Conservation (phyloP, 169 alveolate species). For the Perkinsus marinus region DNA sequence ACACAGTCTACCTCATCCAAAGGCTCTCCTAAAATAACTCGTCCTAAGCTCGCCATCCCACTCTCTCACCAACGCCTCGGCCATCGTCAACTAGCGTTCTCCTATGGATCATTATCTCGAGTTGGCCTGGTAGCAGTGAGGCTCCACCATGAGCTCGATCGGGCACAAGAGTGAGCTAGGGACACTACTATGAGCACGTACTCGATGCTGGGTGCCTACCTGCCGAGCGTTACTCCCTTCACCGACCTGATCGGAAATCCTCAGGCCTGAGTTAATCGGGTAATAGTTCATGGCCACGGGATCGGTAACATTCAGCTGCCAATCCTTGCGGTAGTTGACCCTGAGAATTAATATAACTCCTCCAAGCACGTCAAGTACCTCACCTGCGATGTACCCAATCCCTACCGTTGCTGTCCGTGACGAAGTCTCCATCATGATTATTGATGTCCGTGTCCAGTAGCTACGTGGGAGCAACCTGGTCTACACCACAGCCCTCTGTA, state of each 20-base stretch:
- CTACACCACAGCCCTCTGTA: constrained; percentile 8
- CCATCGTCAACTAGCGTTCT: constrained; percentile 34
- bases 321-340: constrained; percentile 29
- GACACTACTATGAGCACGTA: too few relatives aligned
- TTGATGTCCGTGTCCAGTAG: neutral
- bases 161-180: constrained; percentile 21
- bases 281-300: constrained; percentile 36
- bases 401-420: constrained; percentile 47
- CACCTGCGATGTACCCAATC: constrained; percentile 32
- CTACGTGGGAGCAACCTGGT: neutral
- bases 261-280: constrained; percentile 34
- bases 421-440: constrained; percentile 23
- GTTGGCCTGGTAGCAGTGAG: constrained; percentile 27
- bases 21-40: neutral
- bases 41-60: neutral
- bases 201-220: too few relatives aligned
- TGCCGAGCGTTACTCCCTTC: neutral
- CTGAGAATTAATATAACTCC: neutral
- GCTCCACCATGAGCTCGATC: constrained; percentile 49
- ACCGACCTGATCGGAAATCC: constrained; percentile 10
- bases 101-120: constrained; percentile 44
- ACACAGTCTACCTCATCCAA: neutral
- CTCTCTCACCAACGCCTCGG: constrained; percentile 43
- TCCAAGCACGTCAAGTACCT: neutral
- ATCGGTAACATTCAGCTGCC: constrained; percentile 7